These are phyloP conservation scores for Trypethelium eluteriae DNA, from an alignment of 495 filamentous ascomycete species.

Conservation along the genomic window DNA sequence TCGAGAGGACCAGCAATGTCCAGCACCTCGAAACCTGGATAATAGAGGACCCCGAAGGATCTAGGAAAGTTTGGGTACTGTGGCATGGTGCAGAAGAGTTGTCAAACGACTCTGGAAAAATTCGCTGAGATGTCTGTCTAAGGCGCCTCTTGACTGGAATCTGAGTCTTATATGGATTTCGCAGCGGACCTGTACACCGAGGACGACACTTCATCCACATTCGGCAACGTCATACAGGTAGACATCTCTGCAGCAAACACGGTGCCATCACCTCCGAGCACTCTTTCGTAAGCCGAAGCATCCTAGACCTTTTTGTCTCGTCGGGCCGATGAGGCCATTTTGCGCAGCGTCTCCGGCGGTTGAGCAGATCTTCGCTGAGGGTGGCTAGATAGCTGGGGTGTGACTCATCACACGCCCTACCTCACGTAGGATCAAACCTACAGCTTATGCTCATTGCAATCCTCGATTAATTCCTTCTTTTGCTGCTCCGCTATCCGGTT, in stretches of 20 bases:
- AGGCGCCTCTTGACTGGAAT: background rate
- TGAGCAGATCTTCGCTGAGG: background rate
- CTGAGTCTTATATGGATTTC: background rate
- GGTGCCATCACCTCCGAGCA: background rate
- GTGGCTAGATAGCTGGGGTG: background rate
- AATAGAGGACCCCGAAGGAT: constrained; percentile 42
- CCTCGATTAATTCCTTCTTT: background rate
- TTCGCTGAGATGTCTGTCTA: background rate
- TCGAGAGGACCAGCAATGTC: constrained; percentile 58
- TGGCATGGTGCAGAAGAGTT: background rate
- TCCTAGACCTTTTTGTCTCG: background rate
- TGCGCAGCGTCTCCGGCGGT: background rate
- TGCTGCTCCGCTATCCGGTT: background rate
- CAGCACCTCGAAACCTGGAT: constrained; percentile 47
- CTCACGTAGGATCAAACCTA: background rate
- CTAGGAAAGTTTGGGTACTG: constrained; percentile 1
- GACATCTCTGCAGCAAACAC: background rate
- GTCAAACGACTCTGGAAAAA: background rate
- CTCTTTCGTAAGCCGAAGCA: background rate
- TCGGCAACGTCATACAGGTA: background rate
- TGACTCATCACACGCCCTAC: background rate
- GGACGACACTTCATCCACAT: background rate
- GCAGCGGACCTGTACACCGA: background rate
- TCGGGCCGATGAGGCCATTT: background rate
- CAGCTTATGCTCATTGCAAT: constrained; percentile 5